Base-by-base conservation (phyloP, 768 basidiomycete genomes). In the Paxillus ammoniavirescens region DNA sequence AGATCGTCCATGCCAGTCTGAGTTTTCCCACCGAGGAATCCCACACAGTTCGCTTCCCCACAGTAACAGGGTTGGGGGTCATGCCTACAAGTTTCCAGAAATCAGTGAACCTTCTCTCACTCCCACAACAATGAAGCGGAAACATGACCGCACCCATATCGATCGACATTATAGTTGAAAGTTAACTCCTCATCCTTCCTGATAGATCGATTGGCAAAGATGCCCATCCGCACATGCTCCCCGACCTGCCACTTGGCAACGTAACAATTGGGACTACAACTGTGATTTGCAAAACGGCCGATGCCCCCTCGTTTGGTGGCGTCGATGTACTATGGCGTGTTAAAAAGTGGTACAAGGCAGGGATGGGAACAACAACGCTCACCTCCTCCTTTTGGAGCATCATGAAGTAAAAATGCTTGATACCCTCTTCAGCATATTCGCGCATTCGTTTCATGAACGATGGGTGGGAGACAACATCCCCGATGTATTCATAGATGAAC, bases 141-240 rank as follows among this genome's bases (percentile, higher is more conserved):
- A 28, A 17, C 12, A 36, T 26, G 23, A 44, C 76, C 87, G 46
- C 55, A 95, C 96, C 96, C 97, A 64, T 99, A 99, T 53, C 97
- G 92, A 71, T 98, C 97, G 38, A 98, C 97, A 68, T 99, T 99
- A 69, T 99, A 99, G 72, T 99, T 98, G 77, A 98, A 98, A 0
- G 97, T 98, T 61, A 98, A 71, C 71, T 98, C 95, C 65, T 97
- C 94, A 57, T 91, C 70, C 65, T 82, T 82, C 66, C 79, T 70
- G 59, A 98, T 87, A 49, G 77, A 58, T 41, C 92, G 80, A 63
- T 87, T 93, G n/a, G 96, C 86, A 64, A 98, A 99, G 61, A 98
- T 98, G 42, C 95, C 97, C 96, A 98, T 98, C 35, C 97, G 87
- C 57, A 98, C 84, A 41, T 87, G 82, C 31, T 81, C 73, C 8